These are phyloP conservation scores for Vanrija pseudolonga DNA, from an alignment of 1,284 basidiomycete genomes.

Conservation along the genomic window DNA sequence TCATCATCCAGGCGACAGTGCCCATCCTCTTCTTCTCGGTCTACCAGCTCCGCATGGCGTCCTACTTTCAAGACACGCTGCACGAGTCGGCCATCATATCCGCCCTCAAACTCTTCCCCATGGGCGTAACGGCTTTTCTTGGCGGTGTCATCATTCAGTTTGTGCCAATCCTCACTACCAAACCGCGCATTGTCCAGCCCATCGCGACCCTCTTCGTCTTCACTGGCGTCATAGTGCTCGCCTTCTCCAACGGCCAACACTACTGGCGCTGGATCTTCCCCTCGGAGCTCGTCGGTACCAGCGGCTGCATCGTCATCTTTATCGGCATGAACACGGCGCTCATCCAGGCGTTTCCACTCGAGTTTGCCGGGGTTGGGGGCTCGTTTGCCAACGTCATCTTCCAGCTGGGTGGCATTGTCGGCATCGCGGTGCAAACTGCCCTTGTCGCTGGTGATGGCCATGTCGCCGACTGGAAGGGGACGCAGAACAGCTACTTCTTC, in stretches of 20 bases:
- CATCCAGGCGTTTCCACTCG: conserved; percentile 38
- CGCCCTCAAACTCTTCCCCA: conserved; percentile 42
- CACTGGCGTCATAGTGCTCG: conserved; percentile 41
- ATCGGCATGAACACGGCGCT: conserved; percentile 42
- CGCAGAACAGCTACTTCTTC: conserved; percentile 34
- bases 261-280: conserved; percentile 47
- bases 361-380: conserved; percentile 39
- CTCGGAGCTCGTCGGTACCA: conserved; percentile 39
- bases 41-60: conserved; percentile 42
- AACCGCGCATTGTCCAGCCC: conserved; percentile 38
- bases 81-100: conserved; percentile 40
- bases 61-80: conserved; percentile 42
- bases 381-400: conserved; percentile 44
- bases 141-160: conserved; percentile 34
- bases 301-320: conserved; percentile 42
- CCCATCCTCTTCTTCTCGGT: conserved; percentile 30
- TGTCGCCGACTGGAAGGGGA: conserved; percentile 32
- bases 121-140: conserved; percentile 42
- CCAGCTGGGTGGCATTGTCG: conserved; percentile 45
- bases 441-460: conserved; percentile 31
- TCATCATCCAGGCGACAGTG: conserved; percentile 21
- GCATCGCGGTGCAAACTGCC: conserved; percentile 37
- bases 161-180: conserved; percentile 36
- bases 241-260: conserved; percentile 36
- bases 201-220: conserved; percentile 32